Evolutionary conservation across 768 basidiomycete genomes (phyloP).

Genomic region (Trametes maxima): DNA sequence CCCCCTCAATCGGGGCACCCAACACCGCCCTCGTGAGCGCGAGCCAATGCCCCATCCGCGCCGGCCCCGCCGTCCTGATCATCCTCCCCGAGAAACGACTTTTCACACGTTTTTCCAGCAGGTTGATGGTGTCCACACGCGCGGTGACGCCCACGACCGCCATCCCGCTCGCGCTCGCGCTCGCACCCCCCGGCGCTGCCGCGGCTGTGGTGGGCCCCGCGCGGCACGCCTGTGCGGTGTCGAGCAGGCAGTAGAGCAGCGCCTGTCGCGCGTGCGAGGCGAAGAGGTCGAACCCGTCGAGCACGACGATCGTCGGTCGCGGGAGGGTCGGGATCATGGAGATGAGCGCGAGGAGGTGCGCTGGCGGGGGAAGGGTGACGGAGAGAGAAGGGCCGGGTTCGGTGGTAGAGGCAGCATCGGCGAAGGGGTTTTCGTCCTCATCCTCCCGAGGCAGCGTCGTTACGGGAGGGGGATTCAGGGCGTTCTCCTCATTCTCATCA

Average conservation of each 20-base stretch:
- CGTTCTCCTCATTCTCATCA: conserved; percentile 34
- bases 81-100: conserved; percentile 95
- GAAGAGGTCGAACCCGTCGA: conserved; percentile 95
- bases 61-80: conserved; percentile 70
- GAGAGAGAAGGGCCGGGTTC: conserved; percentile 11
- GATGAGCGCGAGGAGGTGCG: conserved; percentile 75
- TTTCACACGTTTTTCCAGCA: conserved; percentile 95
- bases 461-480: conserved; percentile 15
- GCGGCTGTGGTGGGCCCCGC: conserved; percentile 49
- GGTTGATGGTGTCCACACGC: conserved; percentile 83
- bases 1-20: conserved; percentile 25
- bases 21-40: conserved; percentile 52
- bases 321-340: conserved; percentile 76
- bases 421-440: conserved; percentile 52
- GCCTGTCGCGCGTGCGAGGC: conserved; percentile 90
- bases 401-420: conserved; percentile 36
- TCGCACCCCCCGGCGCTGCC: conserved; percentile 26
- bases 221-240: conserved; percentile 87
- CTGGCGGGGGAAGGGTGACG: conserved; percentile 57
- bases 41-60: conserved; percentile 51
- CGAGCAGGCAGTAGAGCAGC: conserved; percentile 91
- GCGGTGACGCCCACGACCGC: conserved; percentile 87
- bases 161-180: conserved; percentile 53
- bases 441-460: conserved; percentile 5
- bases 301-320: conserved; percentile 77